These are phyloP conservation scores for Escallonia rubra DNA, from an alignment of 129 eudicot genomes.

Conservation along the genomic window DNA sequence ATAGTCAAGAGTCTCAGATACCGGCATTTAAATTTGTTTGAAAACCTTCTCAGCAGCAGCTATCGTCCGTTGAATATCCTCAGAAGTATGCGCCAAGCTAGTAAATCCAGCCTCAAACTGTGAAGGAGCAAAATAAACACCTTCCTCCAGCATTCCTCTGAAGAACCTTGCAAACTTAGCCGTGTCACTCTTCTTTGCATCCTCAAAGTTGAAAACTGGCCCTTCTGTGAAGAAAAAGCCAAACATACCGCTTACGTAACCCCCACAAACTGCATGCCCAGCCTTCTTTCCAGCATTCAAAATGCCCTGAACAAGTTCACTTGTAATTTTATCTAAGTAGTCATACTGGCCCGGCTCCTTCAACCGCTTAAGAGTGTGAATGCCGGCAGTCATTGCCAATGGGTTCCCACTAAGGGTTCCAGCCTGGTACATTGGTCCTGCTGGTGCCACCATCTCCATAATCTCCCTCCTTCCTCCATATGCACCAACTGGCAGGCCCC, in stretches of 20 bases:
- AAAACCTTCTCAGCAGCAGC: slow-evolving; percentile 86
- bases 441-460: slow-evolving; percentile 98
- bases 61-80: slow-evolving; percentile 73
- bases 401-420: slow-evolving; percentile 95
- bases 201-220: slow-evolving; percentile 70
- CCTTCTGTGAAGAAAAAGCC: slow-evolving; percentile 86
- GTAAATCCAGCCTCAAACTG: slow-evolving; percentile 97
- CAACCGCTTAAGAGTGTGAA: slow-evolving; percentile 75
- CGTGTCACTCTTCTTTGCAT: slow-evolving; percentile 83
- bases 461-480: slow-evolving; percentile 91
- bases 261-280: slow-evolving; percentile 77
- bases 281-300: slow-evolving; percentile 56
- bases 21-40: slow-evolving; percentile 34
- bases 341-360: slow-evolving; percentile 58
- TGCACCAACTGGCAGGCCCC: slow-evolving; percentile 91
- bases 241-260: slow-evolving; percentile 76
- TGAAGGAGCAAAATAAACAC: slow-evolving; percentile 89
- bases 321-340: slow-evolving; percentile 51
- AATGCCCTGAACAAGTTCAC: slow-evolving; percentile 56
- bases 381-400: slow-evolving; percentile 92
- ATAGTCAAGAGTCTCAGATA: neutral
- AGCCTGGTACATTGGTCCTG: slow-evolving; percentile 94
- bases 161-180: slow-evolving; percentile 71
- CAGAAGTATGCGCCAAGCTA: slow-evolving; percentile 65
- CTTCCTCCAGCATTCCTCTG: slow-evolving; percentile 91